phyloP scores from a whole-genome alignment of 2,329 filamentous ascomycete genomes.

The Lojkania enalia region DNA sequence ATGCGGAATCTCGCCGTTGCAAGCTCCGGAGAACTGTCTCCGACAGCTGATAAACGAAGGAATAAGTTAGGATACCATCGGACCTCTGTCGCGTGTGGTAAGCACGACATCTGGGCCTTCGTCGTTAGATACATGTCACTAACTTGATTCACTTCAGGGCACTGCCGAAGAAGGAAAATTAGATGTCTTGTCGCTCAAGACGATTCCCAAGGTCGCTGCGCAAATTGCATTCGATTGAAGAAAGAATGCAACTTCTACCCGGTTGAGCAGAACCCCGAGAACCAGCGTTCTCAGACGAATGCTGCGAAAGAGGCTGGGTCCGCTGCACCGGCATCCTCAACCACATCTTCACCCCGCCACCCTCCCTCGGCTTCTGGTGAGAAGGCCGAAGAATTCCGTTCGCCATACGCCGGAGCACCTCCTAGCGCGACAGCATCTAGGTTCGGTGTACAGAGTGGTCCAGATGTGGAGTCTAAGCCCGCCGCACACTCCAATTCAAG shows the following conservation, averaged over 20 bases:
- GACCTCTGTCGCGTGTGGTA: conserved; percentile 93
- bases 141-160: conserved; percentile 60
- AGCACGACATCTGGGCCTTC: conserved; percentile 48
- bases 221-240: conserved; percentile 90
- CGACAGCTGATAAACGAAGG: conserved; percentile 67
- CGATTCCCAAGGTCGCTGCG: conserved; percentile 76
- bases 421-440: conserved; percentile 19
- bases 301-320: conserved; percentile 50
- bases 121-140: conserved; percentile 12
- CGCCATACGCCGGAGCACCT: conserved; percentile 25
- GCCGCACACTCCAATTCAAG: conserved; percentile 27
- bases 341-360: conserved; percentile 53
- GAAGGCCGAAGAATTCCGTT: conserved; percentile 36
- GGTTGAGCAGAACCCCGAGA: conserved; percentile 71
- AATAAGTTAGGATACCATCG: conserved; percentile 96
- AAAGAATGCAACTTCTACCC: conserved; percentile 93
- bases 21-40: conserved; percentile 49
- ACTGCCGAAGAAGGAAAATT: conserved; percentile 92
- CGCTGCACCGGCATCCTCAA: conserved; percentile 49
- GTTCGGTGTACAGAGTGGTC: conserved; percentile 31
- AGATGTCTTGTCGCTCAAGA: conserved; percentile 78
- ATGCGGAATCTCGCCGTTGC: conserved; percentile 47
- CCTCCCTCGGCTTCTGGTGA: conserved; percentile 29
- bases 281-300: conserved; percentile 50
- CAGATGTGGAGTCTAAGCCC: conserved; percentile 33